Evolutionary conservation across 257 asterid species (phyloP).

Genomic region (Solanum lignicaule): DNA sequence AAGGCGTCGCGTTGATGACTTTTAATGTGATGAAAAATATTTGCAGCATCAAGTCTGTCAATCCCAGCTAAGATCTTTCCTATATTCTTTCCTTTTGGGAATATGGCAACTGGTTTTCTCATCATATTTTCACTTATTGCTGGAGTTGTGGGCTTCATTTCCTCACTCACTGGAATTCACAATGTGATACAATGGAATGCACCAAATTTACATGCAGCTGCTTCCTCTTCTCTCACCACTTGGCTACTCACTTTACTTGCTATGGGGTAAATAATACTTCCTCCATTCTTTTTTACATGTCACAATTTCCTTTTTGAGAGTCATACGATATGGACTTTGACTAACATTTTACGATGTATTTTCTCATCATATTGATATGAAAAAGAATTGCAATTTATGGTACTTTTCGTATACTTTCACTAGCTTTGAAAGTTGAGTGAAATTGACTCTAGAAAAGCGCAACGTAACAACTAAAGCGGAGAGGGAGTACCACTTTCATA

Average conservation of each 20-base stretch:
- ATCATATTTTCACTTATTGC: slow-evolving; percentile 68
- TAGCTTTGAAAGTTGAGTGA: not conserved
- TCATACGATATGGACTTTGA: not conserved
- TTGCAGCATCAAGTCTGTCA: slow-evolving; percentile 61
- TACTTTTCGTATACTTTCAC: not conserved
- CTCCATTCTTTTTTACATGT: not conserved
- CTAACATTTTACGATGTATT: too few relatives aligned
- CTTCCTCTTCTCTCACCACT: slow-evolving; percentile 57
- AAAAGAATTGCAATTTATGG: not conserved
- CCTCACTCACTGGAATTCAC: slow-evolving; percentile 48
- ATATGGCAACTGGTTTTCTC: slow-evolving; percentile 78
- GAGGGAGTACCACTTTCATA: not conserved
- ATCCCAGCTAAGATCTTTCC: slow-evolving; percentile 63
- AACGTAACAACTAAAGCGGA: not conserved
- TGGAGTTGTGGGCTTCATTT: slow-evolving; percentile 71
- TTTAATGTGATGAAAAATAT: not conserved
- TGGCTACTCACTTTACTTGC: slow-evolving; percentile 77
- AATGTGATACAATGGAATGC: slow-evolving; percentile 44
- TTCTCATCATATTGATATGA: not conserved
- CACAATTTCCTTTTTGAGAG: not conserved
- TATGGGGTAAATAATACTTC: slow-evolving; percentile 51
- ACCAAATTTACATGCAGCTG: slow-evolving; percentile 66
- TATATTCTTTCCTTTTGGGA: slow-evolving; percentile 72
- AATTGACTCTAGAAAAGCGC: not conserved
- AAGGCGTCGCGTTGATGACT: not conserved